Evolutionary conservation across 2,329 filamentous ascomycete species (phyloP), one percentile per base, ranked within the genome.

Genomic region (Monilinia fructicola): DNA sequence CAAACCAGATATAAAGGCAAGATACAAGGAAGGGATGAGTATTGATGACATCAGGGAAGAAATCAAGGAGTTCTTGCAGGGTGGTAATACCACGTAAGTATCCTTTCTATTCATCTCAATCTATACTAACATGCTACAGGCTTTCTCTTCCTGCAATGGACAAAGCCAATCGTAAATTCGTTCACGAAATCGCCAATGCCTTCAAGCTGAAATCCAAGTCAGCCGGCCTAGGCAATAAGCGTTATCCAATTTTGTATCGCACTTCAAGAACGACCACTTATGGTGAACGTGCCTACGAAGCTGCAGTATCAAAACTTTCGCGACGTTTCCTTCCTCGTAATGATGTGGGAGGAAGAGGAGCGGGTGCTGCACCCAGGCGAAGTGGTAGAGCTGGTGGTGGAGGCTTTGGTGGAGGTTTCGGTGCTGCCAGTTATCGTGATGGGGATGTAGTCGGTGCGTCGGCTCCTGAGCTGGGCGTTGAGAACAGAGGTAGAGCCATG

Each of bases 191-290:
- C 50, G 92, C 92, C 16, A 85, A 85, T 73, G 84, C 84, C 48
- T 86, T 97, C 75, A 88, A 87, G 21, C 80, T 98, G 68, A 94
- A 90, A 70, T 97, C 93, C 3, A 92, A 93, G 74, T 97, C 93
- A 0, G 84, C 86, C 26, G 94, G 94, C 2, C 84, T 84, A 60
- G 92, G 89, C 10, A 83, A 85, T 28, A 84, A 86, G 60, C 87
- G 95, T 38, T 92, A 91, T 71, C 90, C 93, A 0, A 83, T 91
- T 0, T 82, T 98, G 2, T 88, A 89, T 70, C 92, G 93, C 73
- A 94, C 90, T 0, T 81, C 81, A 3, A 82, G 83, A 28, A 97
- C 93, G 0, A 76, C 83, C 0, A 78, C 79, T 2, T 92, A 88
- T 71, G 81, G 85, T 7, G 84, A 88, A 50, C 79, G 81, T 26